Evolutionary conservation across 164 flowering plant genomes (phyloP), one percentile per base, ranked within the genome.

Genomic region (Vitis rotundifolia): DNA sequence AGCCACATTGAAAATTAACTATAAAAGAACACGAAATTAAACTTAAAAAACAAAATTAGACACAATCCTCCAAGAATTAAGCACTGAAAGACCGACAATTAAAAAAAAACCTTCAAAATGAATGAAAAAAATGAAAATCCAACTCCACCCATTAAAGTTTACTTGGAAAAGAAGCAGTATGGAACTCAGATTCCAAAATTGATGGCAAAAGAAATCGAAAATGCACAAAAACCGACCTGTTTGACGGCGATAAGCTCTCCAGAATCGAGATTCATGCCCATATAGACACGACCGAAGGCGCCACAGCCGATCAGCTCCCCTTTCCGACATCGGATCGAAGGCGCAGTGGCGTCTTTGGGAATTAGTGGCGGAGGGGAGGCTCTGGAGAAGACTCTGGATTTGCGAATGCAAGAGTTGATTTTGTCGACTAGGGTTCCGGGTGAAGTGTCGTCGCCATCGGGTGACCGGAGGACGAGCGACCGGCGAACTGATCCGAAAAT

Each of bases 231-330:
- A 22, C 26, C 26, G 26, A 84, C 99, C 92, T 95, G 97, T 68
- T 96, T 96, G 28, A 96, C 91, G 2, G 98, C 99, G 15, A 96
- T 84, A 70, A 96, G 91, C 84, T 96, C 99, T 13, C 99, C 99
- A 7, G 98, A 91, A 80, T 92, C 99, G 49, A 90, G 90, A 74
- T 93, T 90, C 98, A 96, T 93, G 52, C 99, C 99, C 97, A 93
- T 93, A 64, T 96, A 91, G 63, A 93, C 98, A 26, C 91, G 80
- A 2, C 99, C 99, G 66, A 91, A 96, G 1, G 98, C 99, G n/a
- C 99, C 98, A 66, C 85, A 87, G 1, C 99, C 98, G 49, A 96
- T 93, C 83, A 93, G 72, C 68, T 96, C 97, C 16, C 99, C 99
- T 73, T 86, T 90, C 67, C 97, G 71, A 95, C 98, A 96, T 69